Percentiles rank a stretch among this genome's conserved stretches.
phyloP scores from a whole-genome alignment of 2,329 filamentous ascomycete species.

The Paecilomyces niveus region DNA sequence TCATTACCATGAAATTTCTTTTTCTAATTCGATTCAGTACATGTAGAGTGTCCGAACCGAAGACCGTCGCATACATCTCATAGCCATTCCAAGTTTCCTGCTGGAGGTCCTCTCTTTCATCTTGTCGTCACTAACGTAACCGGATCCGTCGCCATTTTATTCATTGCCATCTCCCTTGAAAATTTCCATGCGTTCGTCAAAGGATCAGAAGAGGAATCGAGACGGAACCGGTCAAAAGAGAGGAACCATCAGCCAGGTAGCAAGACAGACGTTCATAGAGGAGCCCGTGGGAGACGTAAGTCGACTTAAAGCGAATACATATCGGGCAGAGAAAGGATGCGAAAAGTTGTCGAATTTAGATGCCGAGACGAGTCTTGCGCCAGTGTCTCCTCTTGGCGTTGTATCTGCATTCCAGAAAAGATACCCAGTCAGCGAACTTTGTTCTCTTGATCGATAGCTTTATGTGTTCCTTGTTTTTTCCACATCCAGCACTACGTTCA shows the following conservation, averaged over 20 bases:
- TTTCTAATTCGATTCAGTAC: background rate
- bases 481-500: background rate
- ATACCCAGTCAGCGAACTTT: background rate
- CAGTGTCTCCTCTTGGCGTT: slow-evolving; percentile 99
- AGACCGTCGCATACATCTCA: background rate
- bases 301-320: background rate
- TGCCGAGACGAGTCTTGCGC: slow-evolving; percentile 99
- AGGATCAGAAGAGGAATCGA: background rate
- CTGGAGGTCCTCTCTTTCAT: background rate
- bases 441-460: background rate
- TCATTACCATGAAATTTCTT: background rate
- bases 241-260: background rate
- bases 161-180: background rate
- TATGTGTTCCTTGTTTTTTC: background rate
- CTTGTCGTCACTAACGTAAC: background rate
- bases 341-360: slow-evolving; percentile 56
- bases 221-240: background rate
- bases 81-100: background rate
- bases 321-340: slow-evolving; percentile 26
- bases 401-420: slow-evolving; percentile 59
- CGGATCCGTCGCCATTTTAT: background rate
- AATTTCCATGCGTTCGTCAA: background rate
- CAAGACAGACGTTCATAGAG: background rate
- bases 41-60: background rate
- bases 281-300: background rate